Percentiles rank a stretch among this genome's conserved stretches.
These are phyloP conservation scores for Phytophthora fragariae DNA, from an alignment of 352 stramenopile species.

Conservation along the genomic window DNA sequence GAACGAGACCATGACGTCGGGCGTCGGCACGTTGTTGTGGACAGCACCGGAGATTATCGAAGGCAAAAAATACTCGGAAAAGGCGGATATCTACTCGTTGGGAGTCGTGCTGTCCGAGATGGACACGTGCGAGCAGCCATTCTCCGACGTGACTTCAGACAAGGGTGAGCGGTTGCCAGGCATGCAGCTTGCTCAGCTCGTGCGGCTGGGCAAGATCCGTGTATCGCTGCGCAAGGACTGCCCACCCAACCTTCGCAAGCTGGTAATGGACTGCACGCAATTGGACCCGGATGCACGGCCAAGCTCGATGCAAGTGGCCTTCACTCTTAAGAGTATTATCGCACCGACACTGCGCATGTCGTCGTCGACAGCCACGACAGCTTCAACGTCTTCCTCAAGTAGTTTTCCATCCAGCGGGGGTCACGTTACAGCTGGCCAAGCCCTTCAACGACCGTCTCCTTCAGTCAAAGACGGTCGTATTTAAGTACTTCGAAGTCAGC, in stretches of 20 bases:
- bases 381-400: constrained; percentile 23
- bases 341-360: constrained; percentile 51
- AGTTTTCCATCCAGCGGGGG: constrained; percentile 19
- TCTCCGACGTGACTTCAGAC: constrained; percentile 54
- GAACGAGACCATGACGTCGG: constrained; percentile 82
- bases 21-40: constrained; percentile 85
- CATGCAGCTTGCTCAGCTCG: constrained; percentile 78
- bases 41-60: constrained; percentile 91
- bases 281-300: constrained; percentile 68
- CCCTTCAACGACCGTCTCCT: constrained; percentile 17
- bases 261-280: constrained; percentile 68
- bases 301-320: constrained; percentile 77
- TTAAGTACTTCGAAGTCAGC: constrained; percentile 1
- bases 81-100: constrained; percentile 90
- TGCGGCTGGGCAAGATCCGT: constrained; percentile 60
- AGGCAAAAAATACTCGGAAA: constrained; percentile 86
- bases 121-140: constrained; percentile 73
- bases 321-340: constrained; percentile 80
- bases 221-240: constrained; percentile 68
- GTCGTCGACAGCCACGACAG: constrained; percentile 34
- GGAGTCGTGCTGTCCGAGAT: constrained; percentile 86
- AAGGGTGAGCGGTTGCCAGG: constrained; percentile 60
- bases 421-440: constrained; percentile 16
- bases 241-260: constrained; percentile 54
- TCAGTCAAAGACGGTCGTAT: constrained; percentile 24